Conservation (phyloP, 2,329 filamentous ascomycete genomes). For the Cordyceps cateniannulata region DNA sequence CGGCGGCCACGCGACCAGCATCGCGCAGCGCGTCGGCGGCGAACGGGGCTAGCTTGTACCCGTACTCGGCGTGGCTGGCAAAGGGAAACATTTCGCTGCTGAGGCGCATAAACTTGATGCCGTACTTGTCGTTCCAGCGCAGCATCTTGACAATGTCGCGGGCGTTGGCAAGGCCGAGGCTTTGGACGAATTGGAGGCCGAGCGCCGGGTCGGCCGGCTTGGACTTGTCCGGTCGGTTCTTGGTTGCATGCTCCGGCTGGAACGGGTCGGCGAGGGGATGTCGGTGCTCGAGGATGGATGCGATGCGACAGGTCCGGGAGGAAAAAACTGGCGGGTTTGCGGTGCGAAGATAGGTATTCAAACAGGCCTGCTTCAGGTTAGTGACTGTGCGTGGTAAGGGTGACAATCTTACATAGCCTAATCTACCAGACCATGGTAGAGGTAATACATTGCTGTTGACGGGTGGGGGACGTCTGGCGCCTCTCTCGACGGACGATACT, state of each 20-base stretch:
- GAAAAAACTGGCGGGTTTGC: constrained; percentile 81
- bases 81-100: constrained; percentile 98
- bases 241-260: constrained; percentile 72
- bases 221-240: constrained; percentile 75
- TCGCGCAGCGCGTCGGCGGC: constrained; percentile 71
- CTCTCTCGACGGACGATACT: constrained; percentile 23
- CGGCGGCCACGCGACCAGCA: constrained; percentile 67
- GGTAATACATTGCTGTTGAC: constrained; percentile 78
- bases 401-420: constrained; percentile 64
- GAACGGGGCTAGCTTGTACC: constrained; percentile 75
- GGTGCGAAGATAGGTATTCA: constrained; percentile 84
- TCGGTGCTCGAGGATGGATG: constrained; percentile 83
- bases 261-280: constrained; percentile 71
- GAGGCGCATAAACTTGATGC: constrained; percentile 85
- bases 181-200: constrained; percentile 68
- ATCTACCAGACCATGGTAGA: constrained; percentile 79
- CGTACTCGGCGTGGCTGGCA: constrained; percentile 79
- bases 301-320: constrained; percentile 84
- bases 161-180: constrained; percentile 73
- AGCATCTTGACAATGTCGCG: constrained; percentile 80
- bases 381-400: background rate
- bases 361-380: constrained; percentile 55
- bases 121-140: constrained; percentile 85
- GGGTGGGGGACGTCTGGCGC: constrained; percentile 40
- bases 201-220: constrained; percentile 59